Evolutionary conservation across 202 grass and related monocot species (phyloP).

Genomic region (Cymbopogon flexuosus): DNA sequence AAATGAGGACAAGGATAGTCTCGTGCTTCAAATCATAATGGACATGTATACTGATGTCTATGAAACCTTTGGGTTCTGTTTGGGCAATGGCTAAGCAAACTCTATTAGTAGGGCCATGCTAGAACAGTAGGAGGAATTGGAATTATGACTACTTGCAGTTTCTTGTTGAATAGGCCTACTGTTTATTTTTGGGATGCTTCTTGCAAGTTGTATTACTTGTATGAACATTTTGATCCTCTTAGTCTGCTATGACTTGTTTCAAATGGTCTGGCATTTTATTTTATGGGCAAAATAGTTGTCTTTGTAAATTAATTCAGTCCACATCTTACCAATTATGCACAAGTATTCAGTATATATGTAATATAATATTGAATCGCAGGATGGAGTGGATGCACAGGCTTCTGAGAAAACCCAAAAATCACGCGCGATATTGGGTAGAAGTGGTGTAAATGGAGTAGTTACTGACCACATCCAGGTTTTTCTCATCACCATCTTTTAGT

Average conservation of each 20-base stretch:
- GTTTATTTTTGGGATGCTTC: not conserved
- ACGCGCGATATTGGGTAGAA: conserved; percentile 64
- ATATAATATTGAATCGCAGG: conserved; percentile 34
- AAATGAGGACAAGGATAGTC: not conserved
- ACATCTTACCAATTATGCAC: not conserved
- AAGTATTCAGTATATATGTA: not conserved
- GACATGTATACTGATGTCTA: not conserved
- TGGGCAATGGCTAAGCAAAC: conserved; percentile 4
- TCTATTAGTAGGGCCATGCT: not conserved
- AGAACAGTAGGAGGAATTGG: not conserved
- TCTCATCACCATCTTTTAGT: conserved; percentile 11
- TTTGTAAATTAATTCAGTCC: not conserved
- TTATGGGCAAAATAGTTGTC: not conserved
- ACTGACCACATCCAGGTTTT: conserved; percentile 77
- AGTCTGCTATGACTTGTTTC: not conserved
- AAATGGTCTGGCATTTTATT: not conserved
- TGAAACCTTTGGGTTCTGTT: not conserved
- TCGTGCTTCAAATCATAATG: not conserved
- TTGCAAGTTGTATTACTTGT: not conserved
- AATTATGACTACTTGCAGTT: not conserved
- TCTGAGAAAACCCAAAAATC: conserved; percentile 71
- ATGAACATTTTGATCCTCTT: not conserved
- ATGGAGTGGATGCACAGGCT: conserved; percentile 62
- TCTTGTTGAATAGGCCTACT: not conserved
- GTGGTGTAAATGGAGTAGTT: conserved; percentile 76